Conservation (phyloP, 108 stramenopile species). For the Cyclotella distinguenda region DNA sequence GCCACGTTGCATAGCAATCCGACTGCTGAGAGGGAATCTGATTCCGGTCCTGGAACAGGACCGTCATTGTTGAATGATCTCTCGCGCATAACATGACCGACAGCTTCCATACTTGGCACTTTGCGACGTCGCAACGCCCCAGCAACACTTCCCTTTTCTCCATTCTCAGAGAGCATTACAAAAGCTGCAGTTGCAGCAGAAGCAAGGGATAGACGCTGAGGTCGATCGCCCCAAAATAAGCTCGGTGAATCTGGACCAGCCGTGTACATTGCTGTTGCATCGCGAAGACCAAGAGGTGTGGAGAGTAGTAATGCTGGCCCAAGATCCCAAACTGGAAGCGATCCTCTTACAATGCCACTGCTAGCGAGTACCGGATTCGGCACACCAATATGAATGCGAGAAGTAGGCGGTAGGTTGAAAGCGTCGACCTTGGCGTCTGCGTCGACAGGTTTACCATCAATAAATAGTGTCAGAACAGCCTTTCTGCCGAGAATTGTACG, state of each 20-base stretch:
- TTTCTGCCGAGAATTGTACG: slow-evolving; percentile 79
- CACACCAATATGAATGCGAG: slow-evolving; percentile 71
- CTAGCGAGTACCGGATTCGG: slow-evolving; percentile 77
- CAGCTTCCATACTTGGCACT: slow-evolving; percentile 76
- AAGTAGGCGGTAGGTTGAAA: slow-evolving; percentile 76
- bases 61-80: slow-evolving; percentile 43
- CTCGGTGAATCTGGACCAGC: slow-evolving; percentile 83
- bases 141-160: slow-evolving; percentile 82
- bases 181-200: slow-evolving; percentile 79
- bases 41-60: slow-evolving; percentile 53
- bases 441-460: slow-evolving; percentile 82
- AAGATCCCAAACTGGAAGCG: slow-evolving; percentile 77
- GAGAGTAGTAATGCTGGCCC: slow-evolving; percentile 74
- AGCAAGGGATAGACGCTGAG: slow-evolving; percentile 81
- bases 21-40: slow-evolving; percentile 73
- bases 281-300: slow-evolving; percentile 62
- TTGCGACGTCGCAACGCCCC: slow-evolving; percentile 74
- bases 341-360: slow-evolving; percentile 72
- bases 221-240: slow-evolving; percentile 87
- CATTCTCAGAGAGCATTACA: slow-evolving; percentile 75
- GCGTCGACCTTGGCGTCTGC: slow-evolving; percentile 77
- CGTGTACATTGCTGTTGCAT: slow-evolving; percentile 81
- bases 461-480: slow-evolving; percentile 61
- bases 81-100: slow-evolving; percentile 73
- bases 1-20: slow-evolving; percentile 71